These are phyloP conservation scores for Podaxis mareebaensis DNA, from an alignment of 768 basidiomycete species.

Conservation along the genomic window DNA sequence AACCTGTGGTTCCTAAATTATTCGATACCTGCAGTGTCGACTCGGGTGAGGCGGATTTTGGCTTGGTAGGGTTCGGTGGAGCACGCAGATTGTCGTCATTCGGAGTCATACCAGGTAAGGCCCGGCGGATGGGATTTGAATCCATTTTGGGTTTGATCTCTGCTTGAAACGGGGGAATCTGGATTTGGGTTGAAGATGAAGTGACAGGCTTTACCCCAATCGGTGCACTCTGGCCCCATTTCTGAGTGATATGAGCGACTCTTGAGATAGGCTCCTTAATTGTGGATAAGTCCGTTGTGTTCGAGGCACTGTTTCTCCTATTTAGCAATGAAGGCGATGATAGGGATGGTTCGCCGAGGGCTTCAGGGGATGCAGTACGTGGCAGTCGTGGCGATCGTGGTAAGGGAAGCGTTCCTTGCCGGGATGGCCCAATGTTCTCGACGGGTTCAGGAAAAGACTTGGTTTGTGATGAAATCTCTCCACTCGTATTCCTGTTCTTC, in stretches of 20 bases:
- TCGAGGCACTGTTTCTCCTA: not conserved
- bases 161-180: not conserved
- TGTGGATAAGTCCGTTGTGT: not conserved
- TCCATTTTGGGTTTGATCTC: constrained; percentile 8
- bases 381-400: not conserved
- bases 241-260: constrained; percentile 26
- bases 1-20: not conserved
- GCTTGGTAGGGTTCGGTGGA: not conserved
- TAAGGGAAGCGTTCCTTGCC: not conserved
- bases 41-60: constrained; percentile 11
- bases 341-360: not conserved
- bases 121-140: constrained; percentile 26
- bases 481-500: constrained; percentile 35
- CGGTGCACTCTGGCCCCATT: constrained; percentile 32
- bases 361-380: not conserved
- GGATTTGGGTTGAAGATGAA: not conserved
- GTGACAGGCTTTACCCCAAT: constrained; percentile 30
- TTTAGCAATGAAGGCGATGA: not conserved
- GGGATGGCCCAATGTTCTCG: not conserved
- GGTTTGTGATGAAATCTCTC: not conserved
- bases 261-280: constrained; percentile 10
- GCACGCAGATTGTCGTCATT: constrained; percentile 1
- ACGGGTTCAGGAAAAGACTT: not conserved
- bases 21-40: constrained; percentile 1
- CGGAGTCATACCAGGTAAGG: constrained; percentile 42